Evolutionary conservation across 2,329 filamentous ascomycete species (phyloP), one percentile per base, ranked within the genome.

Genomic region (Leptosphaerulina australis): DNA sequence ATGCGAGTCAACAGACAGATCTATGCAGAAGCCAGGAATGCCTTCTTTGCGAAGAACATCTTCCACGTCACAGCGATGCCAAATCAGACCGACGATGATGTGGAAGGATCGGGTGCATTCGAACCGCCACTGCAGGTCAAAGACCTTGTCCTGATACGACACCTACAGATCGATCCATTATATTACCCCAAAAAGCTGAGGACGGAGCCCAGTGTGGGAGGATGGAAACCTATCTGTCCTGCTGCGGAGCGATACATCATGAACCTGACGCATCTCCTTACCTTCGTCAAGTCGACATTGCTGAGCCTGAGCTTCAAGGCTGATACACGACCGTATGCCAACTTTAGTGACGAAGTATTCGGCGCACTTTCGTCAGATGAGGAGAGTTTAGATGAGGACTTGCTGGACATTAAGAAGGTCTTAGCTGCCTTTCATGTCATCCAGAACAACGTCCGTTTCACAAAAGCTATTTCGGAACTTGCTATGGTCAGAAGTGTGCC

Each of bases 31-130:
- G 73, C 75, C 1, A 66, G 69, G 20, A 62, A 62, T 20, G 63
- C 74, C 18, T 74, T 78, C 48, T 76, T 75, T 53, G 66, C 66
- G 47, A 72, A 71, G 48, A 77, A 77, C 54, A 66, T 60, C 8
- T 75, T 78, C 55, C 53, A 56, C 30, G 48, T 71, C 35, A 63
- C 58, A 18, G 62, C 59, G 4, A 21, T 56, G 7, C 53, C 55
- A 2, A 47, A 55, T 7, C 21, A 21, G 7, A 15, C n/a, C 12
- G 41, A 39, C 12, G 31, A 44, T 10, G 44, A 46, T 18, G 25
- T 41, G 10, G 50, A 54, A 35, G 56, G 54, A 20, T 49, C 28
- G 5, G 59, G 56, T 15, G 53, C 58, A 3, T 64, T 69, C 46
- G 66, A 69, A 41, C 64, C 67, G 1, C 66, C 67, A 1, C 56